Conservation (phyloP, 139 green algal genomes). For the Asterochloris sp. region DNA sequence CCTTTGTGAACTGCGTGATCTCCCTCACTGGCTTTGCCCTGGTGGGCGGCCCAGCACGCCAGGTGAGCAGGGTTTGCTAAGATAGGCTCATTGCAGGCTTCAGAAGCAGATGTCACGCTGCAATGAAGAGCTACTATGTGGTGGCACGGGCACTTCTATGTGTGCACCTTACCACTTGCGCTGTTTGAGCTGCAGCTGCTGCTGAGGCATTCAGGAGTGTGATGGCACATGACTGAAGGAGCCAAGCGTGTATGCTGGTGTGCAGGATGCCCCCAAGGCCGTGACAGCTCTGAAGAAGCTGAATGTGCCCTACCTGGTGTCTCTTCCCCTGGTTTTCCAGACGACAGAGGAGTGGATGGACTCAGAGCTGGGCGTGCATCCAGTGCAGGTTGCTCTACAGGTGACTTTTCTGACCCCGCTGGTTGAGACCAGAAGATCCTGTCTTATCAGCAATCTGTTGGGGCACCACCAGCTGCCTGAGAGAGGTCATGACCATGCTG, state of each 20-base stretch:
- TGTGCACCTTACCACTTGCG: too few relatives aligned
- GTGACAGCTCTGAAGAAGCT: constrained; percentile 92
- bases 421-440: background rate
- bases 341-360: constrained; percentile 99
- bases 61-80: too few relatives aligned
- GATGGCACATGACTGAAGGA: too few relatives aligned
- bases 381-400: constrained; percentile 96
- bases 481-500: too few relatives aligned
- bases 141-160: too few relatives aligned
- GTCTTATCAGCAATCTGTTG: background rate
- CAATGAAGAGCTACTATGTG: too few relatives aligned
- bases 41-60: constrained; percentile 86
- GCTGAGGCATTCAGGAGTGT: too few relatives aligned
- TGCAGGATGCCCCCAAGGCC: constrained; percentile 96
- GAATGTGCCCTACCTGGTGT: constrained; percentile 97
- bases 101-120: too few relatives aligned
- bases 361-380: constrained; percentile 94
- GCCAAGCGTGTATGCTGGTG: too few relatives aligned
- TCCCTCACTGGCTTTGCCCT: constrained; percentile 96
- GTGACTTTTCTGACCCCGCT: constrained; percentile 31
- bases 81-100: too few relatives aligned
- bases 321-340: constrained; percentile 98
- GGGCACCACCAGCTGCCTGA: background rate
- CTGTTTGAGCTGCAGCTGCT: too few relatives aligned
- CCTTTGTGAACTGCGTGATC: constrained; percentile 89